Conservation (phyloP, 768 basidiomycete species). For the Kondoa malvinella region DNA sequence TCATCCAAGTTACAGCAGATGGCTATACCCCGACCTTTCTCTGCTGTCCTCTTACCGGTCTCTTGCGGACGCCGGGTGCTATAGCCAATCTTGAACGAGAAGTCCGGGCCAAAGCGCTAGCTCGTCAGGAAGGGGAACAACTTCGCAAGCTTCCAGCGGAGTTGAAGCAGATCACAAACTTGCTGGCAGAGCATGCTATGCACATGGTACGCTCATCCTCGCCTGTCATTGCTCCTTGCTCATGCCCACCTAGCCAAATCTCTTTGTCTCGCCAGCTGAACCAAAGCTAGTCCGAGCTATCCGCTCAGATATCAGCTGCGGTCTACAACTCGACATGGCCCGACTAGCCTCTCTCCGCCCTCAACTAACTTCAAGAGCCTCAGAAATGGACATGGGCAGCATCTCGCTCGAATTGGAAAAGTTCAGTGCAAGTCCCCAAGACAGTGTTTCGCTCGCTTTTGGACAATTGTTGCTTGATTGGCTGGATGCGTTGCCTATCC, state of each 20-base stretch:
- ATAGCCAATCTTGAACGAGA: not conserved
- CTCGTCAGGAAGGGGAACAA: not conserved
- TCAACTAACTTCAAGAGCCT: not conserved
- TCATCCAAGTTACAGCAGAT: not conserved
- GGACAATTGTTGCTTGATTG: not conserved
- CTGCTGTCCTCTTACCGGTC: not conserved
- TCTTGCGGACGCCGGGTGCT: not conserved
- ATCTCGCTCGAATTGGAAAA: not conserved
- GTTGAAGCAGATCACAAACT: not conserved
- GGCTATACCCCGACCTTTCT: not conserved
- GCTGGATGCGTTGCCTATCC: not conserved
- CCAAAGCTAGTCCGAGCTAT: not conserved
- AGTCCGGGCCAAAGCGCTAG: not conserved
- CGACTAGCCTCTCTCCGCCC: not conserved
- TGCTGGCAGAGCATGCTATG: not conserved
- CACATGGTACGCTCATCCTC: not conserved
- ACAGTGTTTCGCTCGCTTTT: not conserved
- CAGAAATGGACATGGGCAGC: not conserved
- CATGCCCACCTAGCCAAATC: not conserved
- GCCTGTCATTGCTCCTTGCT: not conserved
- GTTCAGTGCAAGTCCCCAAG: not conserved
- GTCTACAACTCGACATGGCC: not conserved
- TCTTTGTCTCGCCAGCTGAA: not conserved
- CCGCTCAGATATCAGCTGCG: not conserved
- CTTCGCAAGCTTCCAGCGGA: not conserved